Base-by-base conservation (phyloP, 805 yeast genomes). In the Yamadazyma sp. region DNA sequence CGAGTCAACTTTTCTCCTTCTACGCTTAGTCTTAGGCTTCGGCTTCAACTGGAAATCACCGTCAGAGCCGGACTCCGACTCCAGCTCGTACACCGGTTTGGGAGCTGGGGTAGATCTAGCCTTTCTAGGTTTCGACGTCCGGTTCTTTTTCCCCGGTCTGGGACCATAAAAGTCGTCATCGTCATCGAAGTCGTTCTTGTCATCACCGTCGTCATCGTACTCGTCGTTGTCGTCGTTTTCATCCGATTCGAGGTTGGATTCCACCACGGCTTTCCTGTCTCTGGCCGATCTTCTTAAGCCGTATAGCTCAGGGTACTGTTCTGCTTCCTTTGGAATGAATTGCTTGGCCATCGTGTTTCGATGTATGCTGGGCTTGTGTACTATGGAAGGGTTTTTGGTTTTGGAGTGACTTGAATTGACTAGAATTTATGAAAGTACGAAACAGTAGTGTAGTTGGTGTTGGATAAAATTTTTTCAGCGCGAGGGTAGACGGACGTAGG, bases 251-350 rank as follows among this genome's bases (percentile, higher is more conserved):
- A 59, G 63, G 27, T 63, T 59, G 22, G 67, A 71, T 20, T 58
- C 59, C 1, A 64, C 48, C 6, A 31, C 7, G 3, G 40, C 15
- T 12, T 26, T 12, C 42, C 80, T 68, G 7, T 82, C 78, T 51
- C 93, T 69, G 28, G 80, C 79, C 4, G 90, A 82, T 48, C 95
- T 73, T 60, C 95, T 76, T 38, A 85, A 67, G 1, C 95, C 95
- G 50, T 85, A 85, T n/a, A 85, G 67, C 54, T 84, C 95, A 1
- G 95, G 95, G 55, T 84, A 80, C 35, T 67, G 73, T 38, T 76
- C 68, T 12, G 82, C 75, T 42, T 81, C 89, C 28, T 67, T 72
- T 10, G 54, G 71, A 30, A 77, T 53, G 33, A 39, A 46, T 16
- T 46, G 53, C 40, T 54, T 58, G 7, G 47, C 63, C 67, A 60